Evolutionary conservation across 2,329 filamentous ascomycete species (phyloP), one percentile per base, ranked within the genome.

Genomic region (Aureobasidium namibiae): DNA sequence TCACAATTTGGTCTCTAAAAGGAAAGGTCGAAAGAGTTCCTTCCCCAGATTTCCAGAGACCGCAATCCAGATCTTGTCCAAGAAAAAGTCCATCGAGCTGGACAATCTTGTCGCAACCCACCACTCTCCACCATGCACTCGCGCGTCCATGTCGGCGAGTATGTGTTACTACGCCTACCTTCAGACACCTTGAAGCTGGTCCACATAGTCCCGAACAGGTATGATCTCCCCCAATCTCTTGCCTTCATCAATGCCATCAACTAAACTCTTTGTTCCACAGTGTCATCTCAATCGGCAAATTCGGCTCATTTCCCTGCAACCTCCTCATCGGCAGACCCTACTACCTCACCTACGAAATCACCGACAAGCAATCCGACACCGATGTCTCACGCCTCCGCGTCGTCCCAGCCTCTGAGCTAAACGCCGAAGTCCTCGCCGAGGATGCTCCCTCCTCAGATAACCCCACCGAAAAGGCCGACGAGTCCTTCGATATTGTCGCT

Each of bases 281-380:
- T 39, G 23, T 58, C n/a, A 88, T 97, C 64, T 90, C 89, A 1
- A 79, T 97, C 34, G 91, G 91, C 59, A 97, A 96, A 82, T 95
- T 94, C 71, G 94, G 94, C 64, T 84, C 85, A 1, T 96, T 99
- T 70, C 87, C 90, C 16, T 85, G 89, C 56, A 96, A 97, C 70
- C 82, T 94, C 33, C 84, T 99, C 46, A 83, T 99, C 63, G 88
- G 90, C n/a, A 86, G 94, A 8, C 94, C 94, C 0, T 96, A 90
- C 70, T 84, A 96, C 75, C 78, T 95, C 61, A 97, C 92, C 0
- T 99, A 90, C 74, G 92, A 97, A 72, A 80, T 97, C 2, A 82
- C 88, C 63, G 90, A 96, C 67, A 84, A 82, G 67, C 74, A 78
- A 26, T 80, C 85, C 4, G 68, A 74, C 39, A 81, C 81, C 62